A percentile compares a stretch with the other conserved stretches of the same genome.
These are phyloP conservation scores for Fraxinus pennsylvanica DNA, from an alignment of 257 asterid species.

Conservation along the genomic window DNA sequence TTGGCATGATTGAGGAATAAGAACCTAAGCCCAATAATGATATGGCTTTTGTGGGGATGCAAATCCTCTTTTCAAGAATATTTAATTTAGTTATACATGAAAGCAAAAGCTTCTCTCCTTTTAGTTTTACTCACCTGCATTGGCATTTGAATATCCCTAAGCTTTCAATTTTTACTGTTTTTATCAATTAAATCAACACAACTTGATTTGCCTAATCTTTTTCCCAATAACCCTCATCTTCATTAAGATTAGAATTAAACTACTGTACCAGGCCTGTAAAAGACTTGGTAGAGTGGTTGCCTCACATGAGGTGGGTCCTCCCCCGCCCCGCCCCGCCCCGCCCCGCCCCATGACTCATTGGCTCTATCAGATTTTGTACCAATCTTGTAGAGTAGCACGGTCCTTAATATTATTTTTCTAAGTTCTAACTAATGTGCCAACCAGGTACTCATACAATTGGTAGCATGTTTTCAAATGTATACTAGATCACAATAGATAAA, in stretches of 20 bases:
- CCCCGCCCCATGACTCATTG: too few relatives aligned
- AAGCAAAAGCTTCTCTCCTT: constrained; percentile 42
- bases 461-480: background rate
- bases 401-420: background rate
- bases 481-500: background rate
- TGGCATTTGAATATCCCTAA: constrained; percentile 43
- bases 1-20: constrained; percentile 50
- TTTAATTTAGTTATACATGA: constrained; percentile 27
- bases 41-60: constrained; percentile 27
- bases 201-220: constrained; percentile 26
- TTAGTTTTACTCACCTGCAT: constrained; percentile 30
- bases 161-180: background rate
- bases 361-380: too few relatives aligned
- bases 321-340: too few relatives aligned
- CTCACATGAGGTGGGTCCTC: too few relatives aligned
- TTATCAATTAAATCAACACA: constrained; percentile 16
- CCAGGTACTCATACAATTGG: background rate
- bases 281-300: too few relatives aligned
- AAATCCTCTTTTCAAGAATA: constrained; percentile 35
- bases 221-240: constrained; percentile 19
- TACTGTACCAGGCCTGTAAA: too few relatives aligned
- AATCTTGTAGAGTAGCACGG: too few relatives aligned
- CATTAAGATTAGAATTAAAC: background rate
- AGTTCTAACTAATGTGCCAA: background rate
- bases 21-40: constrained; percentile 36